Conservation (phyloP, 176 grass and related monocot species). For the Echinochloa phyllopogon region DNA sequence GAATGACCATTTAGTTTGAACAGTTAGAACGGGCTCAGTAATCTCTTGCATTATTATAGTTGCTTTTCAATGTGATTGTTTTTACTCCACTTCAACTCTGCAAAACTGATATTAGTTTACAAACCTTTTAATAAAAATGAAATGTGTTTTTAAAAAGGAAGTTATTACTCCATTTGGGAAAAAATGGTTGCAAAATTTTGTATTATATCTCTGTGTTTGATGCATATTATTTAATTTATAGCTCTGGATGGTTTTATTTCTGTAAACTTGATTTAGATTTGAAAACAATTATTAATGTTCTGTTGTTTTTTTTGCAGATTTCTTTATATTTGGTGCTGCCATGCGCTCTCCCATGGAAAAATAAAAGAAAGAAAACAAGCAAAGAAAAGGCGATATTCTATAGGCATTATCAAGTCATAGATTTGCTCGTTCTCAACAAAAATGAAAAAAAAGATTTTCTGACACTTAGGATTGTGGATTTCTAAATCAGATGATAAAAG, state of each 20-base stretch:
- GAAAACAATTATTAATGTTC: slow-evolving; percentile 10
- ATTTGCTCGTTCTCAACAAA: neutral
- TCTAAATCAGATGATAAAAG: too few species aligned
- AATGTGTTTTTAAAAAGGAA: too few species aligned
- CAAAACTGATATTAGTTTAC: too few species aligned
- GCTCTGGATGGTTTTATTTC: neutral
- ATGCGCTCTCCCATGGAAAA: slow-evolving; percentile 16
- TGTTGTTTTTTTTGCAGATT: slow-evolving; percentile 30
- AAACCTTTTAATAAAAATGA: too few species aligned
- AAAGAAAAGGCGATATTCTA: neutral
- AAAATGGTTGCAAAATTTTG: too few species aligned
- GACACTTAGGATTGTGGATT: neutral
- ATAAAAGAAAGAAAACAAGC: neutral
- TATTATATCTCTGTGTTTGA: too few species aligned
- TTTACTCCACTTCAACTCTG: too few species aligned
- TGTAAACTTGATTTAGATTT: neutral
- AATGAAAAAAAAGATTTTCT: neutral
- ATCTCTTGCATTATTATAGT: too few species aligned
- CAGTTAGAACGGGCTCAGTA: too few species aligned
- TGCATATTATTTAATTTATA: neutral
- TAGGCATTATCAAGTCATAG: slow-evolving; percentile 2
- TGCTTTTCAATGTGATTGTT: too few species aligned
- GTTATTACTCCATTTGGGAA: too few species aligned
- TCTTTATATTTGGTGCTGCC: slow-evolving; percentile 3
- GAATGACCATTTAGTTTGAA: too few species aligned